Base-by-base conservation (phyloP, 192 early-diverging fungal genomes). In the Funneliformis mosseae region DNA sequence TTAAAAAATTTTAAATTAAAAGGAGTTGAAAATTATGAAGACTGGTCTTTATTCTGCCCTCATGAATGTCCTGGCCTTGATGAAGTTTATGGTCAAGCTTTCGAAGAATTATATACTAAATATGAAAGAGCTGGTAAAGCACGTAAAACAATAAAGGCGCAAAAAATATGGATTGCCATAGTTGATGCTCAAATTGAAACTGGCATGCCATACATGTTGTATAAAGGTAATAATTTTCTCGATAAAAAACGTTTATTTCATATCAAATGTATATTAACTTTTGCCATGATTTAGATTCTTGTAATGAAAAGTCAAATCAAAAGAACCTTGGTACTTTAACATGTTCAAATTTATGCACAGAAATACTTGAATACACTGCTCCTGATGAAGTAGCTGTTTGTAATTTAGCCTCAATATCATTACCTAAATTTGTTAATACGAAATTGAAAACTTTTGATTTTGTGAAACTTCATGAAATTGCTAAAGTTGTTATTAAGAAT, bases 311-410 rank as follows among this genome's bases (percentile, higher is more conserved):
- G 88, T 96, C 95, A 14, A 99, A 99, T 89, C 98, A 99, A 88
- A 95, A 98, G 87, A 98, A 99, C 87, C 87, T 99, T 61, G 98
- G 98, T 48, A 99, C 97, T 21, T 98, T 99, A 92, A 97, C 96
- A 86, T 99, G 96, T 89, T 93, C 92, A 78, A 99, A 99, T 85
- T 88, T 99, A 81, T 99, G 98, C 86, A 99, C 98, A 0, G 98
- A 99, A 82, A 97, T 99, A 86, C 94, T 99, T 62, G 93, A 99
- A 85, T 98, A 98, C 90, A 94, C 96, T 8, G 87, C 88, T 64
- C 95, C 98, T 41, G 96, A 97, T 63, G 98, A 99, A 82, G 95
- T 98, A 4, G 98, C 98, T 16, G 97, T 98, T 59, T 99, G 98
- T 90, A 99, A 98, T 81, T 85, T 99, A 83, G 97, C 98, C 25